Evolutionary conservation across 805 yeast species (phyloP), one percentile per base, ranked within the genome.

Genomic region (Teunomyces gatunensis): DNA sequence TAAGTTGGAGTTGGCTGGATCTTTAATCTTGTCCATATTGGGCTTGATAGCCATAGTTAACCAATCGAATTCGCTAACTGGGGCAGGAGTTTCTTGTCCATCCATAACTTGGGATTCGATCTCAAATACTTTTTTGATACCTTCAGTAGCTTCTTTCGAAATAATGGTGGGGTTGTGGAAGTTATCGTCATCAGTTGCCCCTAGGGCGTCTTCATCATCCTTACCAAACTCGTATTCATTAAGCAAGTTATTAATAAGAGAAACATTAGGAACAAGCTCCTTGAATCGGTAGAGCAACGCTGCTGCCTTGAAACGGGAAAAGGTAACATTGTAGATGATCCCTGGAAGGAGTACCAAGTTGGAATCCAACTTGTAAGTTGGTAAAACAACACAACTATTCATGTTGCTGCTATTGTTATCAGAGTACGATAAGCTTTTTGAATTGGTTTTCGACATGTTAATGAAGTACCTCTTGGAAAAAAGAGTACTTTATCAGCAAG

Each of bases 311-410:
- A 68, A 63, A 45, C 74, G 67, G 13, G 74, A 61, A 45, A 81
- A 76, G 1, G 79, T 68, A n/a, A 83, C 79, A 47, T 79, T 76
- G 62, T 83, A 84, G 20, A 81, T 69, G 35, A 83, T 77, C 0
- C 87, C 87, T 1, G 89, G 88, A 6, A 83, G 56, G 27, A 82
- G 71, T 11, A 84, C 80, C 45, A 72, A 57, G 50, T 69, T 65
- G 37, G 76, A 69, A 52, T 73, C 77, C 18, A 73, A 54, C 42
- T 62, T 66, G 56, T 72, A 72, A 36, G 68, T 65, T 42, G 78
- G 77, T 44, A 73, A 61, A 5, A 66, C 66, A 44, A 67, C 48
- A 49, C 53, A 50, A 20, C 52, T 54, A 18, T 37, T 37, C 35
- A 32, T 18, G 5, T n/a, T 23, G 13, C 29, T 37, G 40, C 23